Evolutionary conservation across 768 basidiomycete genomes (phyloP).

Genomic region (Sarcodon aspratus): DNA sequence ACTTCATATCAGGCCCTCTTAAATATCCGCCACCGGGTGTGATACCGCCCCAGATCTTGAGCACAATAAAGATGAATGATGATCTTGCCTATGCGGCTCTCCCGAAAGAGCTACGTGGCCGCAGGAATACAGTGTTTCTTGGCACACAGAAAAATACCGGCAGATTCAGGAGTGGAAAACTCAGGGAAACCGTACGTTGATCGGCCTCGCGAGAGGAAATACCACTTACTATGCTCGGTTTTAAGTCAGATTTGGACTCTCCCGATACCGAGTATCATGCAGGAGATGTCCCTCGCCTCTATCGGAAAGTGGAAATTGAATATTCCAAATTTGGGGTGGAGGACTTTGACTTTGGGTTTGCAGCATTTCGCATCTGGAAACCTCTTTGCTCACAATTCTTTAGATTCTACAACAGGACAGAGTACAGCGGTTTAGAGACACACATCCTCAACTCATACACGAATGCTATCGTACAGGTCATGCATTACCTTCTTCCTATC

Average conservation of each 20-base stretch:
- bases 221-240: conserved; percentile 19
- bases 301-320: conserved; percentile 92
- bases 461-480: conserved; percentile 80
- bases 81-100: conserved; percentile 83
- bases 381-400: background rate
- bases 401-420: conserved; percentile 90
- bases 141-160: conserved; percentile 42
- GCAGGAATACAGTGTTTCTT: conserved; percentile 62
- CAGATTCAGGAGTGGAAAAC: conserved; percentile 82
- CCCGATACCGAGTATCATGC: conserved; percentile 37
- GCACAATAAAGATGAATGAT: conserved; percentile 77
- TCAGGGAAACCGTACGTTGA: conserved; percentile 26
- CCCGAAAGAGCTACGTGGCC: conserved; percentile 76
- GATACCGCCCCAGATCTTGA: conserved; percentile 71
- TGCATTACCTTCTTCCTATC: conserved; percentile 76
- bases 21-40: conserved; percentile 54
- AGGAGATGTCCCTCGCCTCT: conserved; percentile 65
- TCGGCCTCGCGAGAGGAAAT: conserved; percentile 2
- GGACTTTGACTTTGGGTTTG: conserved; percentile 94
- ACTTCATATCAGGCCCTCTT: conserved; percentile 36
- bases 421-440: conserved; percentile 87
- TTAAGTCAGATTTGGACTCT: conserved; percentile 42
- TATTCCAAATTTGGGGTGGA: conserved; percentile 98
- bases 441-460: conserved; percentile 98
- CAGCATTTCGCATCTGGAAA: background rate